phyloP scores from a whole-genome alignment of 441 rosid species.

The Codiaeum variegatum region DNA sequence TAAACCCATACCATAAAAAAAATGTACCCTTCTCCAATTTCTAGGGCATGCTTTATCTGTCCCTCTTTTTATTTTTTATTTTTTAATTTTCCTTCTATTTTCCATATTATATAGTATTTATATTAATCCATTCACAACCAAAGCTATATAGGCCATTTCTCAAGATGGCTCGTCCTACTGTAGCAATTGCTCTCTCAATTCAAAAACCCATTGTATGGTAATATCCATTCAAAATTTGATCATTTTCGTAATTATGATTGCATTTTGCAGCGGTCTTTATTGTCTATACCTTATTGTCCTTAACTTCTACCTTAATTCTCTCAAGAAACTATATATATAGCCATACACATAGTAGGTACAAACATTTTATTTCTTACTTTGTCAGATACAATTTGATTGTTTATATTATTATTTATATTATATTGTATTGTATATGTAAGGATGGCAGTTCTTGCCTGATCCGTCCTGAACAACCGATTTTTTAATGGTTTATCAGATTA shows the following conservation, averaged over 20 bases:
- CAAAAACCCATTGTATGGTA: background rate
- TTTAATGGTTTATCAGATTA: no score
- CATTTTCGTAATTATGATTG: conserved; percentile 21
- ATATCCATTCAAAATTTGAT: conserved; percentile 15
- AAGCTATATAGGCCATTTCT: conserved; percentile 29
- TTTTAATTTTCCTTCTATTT: background rate
- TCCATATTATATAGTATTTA: background rate
- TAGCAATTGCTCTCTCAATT: background rate
- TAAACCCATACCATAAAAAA: no score
- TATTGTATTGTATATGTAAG: no score
- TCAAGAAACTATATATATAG: conserved; percentile 14
- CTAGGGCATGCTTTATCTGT: conserved; percentile 28
- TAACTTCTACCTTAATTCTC: conserved; percentile 23
- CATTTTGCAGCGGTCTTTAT: conserved; percentile 5
- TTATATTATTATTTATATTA: background rate
- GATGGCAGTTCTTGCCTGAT: no score
- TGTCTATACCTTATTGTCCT: conserved; percentile 41
- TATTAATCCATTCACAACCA: background rate
- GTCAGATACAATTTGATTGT: no score
- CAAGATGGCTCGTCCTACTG: conserved; percentile 10
- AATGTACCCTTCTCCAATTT: conserved; percentile 26
- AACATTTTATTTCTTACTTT: background rate
- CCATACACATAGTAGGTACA: background rate
- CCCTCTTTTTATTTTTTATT: background rate
- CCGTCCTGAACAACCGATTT: no score